Evolutionary conservation across 1,284 basidiomycete species (phyloP).

Genomic region (Cryptococcus hybrid): DNA sequence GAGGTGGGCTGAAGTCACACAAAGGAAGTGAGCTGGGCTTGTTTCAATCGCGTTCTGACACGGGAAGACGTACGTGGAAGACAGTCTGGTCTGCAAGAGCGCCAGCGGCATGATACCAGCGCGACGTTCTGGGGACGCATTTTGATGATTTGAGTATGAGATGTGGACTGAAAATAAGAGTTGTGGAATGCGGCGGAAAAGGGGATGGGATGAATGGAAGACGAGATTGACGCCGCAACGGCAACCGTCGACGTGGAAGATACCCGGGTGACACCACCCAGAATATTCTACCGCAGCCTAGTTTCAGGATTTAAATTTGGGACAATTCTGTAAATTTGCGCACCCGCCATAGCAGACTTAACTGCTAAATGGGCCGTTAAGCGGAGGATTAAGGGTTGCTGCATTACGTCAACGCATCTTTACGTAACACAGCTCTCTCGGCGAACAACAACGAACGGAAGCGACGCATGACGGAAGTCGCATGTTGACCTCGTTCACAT

Average conservation of each 20-base stretch:
- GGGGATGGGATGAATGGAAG: slow-evolving; percentile 3
- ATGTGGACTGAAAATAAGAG: no score
- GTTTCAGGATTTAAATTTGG: no score
- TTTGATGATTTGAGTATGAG: slow-evolving; percentile 2
- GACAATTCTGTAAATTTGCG: no score
- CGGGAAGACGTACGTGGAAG: slow-evolving; percentile 34
- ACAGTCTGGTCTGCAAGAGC: slow-evolving; percentile 32
- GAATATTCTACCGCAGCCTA: no score
- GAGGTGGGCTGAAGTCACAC: slow-evolving; percentile 61
- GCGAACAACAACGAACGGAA: no score
- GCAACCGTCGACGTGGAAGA: neutral
- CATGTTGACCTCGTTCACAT: neutral
- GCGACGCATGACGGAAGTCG: no score
- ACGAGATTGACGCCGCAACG: neutral
- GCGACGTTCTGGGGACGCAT: slow-evolving; percentile 47
- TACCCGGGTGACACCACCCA: neutral
- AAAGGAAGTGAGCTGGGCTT: neutral
- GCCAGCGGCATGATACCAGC: slow-evolving; percentile 41
- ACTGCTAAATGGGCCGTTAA: no score
- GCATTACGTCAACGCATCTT: neutral
- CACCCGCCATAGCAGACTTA: no score
- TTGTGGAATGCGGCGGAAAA: no score
- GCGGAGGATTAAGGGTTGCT: no score
- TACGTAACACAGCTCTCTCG: neutral
- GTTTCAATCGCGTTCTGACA: neutral